phyloP scores from a whole-genome alignment of 768 basidiomycete species.

The Rhodotorula sphaerocarpa region DNA sequence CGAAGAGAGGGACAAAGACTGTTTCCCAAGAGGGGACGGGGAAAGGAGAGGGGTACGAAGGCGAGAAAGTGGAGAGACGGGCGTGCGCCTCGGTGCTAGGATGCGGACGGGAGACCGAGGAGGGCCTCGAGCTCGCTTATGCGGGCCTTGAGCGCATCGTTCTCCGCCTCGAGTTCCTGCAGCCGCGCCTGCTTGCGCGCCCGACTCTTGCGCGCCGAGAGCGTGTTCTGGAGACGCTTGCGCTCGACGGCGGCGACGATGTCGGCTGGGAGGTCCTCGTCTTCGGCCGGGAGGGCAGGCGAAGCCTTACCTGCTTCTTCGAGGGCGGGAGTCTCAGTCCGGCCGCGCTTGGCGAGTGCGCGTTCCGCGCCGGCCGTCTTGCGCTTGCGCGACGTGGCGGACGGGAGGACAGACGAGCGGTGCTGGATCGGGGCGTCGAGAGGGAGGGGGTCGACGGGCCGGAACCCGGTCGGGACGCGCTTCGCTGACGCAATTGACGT shows the following conservation, averaged over 20 bases:
- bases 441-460: constrained; percentile 46
- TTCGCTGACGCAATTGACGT: neutral
- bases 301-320: neutral
- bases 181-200: constrained; percentile 1
- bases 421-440: constrained; percentile 70
- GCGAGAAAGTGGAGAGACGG: no score
- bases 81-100: no score
- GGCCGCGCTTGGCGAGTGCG: constrained; percentile 29
- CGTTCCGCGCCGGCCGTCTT: constrained; percentile 33
- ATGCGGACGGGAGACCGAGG: no score
- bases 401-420: constrained; percentile 64
- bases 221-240: constrained; percentile 73
- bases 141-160: neutral
- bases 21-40: no score
- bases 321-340: no score
- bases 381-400: constrained; percentile 68
- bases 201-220: constrained; percentile 61
- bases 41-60: no score
- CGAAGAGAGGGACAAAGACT: no score
- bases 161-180: constrained; percentile 1
- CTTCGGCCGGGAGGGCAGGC: neutral
- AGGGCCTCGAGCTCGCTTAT: neutral
- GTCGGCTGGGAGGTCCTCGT: constrained; percentile 19
- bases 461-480: constrained; percentile 22
- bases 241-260: constrained; percentile 55